Evolutionary conservation across 352 stramenopile species (phyloP), one percentile per base, ranked within the genome.

Genomic region (Blastocystis sp.): DNA sequence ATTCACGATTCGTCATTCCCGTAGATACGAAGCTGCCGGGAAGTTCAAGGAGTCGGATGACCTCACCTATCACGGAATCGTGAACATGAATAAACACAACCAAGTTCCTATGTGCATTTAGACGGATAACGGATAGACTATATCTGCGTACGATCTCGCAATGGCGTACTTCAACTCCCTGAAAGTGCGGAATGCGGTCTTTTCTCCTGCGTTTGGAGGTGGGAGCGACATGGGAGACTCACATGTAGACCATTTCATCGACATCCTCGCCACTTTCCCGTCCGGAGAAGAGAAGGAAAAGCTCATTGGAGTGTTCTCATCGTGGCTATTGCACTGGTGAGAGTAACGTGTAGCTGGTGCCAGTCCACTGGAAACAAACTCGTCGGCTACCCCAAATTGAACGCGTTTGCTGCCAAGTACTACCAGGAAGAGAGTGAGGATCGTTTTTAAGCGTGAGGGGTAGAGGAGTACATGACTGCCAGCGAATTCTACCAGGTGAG

Each of bases 401-500:
- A 85, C 50, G 24, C 19, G 3, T 67, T 70, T 85, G 74, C 55
- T 0, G 74, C 74, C 2, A 66, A 85, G 33, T 85, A 85, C 24
- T 85, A 85, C 31, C 66, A 59, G 55, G 55, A 69, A 9, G 31
- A 85, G 55, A 63, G 74, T 85, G 50, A 29, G 21, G 90, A 82
- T 95, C 51, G 90, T 95, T 62, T 91, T 95, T 37, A 91, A 93
- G 1, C 92, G 92, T 21, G 77, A 35, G 39, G 78, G 6, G 92
- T 92, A n/a, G 92, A 90, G 35, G 93, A 95, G 80, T 94, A 92
- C 67, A 91, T 92, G 50, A 92, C 93, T 74, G 92, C 93, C 2
- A 91, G 93, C 62, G 95, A 95, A 81, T 94, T 95, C 88, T 96
- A 93, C 88, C 88, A 95, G 65, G 93, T 95, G 70, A 92, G 93